These are phyloP conservation scores for Brasilioporus rufonigricans DNA, from an alignment of 768 basidiomycete species.

Conservation along the genomic window DNA sequence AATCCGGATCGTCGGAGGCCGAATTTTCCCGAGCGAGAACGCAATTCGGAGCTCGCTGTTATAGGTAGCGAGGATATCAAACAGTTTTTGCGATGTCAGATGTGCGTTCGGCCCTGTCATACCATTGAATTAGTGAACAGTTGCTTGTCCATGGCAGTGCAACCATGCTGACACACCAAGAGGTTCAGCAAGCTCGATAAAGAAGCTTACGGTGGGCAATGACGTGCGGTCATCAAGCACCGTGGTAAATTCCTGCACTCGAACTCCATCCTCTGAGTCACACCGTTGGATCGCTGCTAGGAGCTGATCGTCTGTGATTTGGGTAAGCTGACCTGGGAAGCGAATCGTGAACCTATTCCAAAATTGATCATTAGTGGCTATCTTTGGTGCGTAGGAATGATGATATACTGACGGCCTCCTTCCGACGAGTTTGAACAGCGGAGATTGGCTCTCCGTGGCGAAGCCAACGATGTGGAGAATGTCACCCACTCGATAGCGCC, in stretches of 20 bases:
- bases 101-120: slow-evolving; percentile 6
- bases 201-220: slow-evolving; percentile 10
- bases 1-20: slow-evolving; percentile 22
- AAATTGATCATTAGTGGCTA: not conserved
- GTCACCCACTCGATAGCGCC: slow-evolving; percentile 23
- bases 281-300: not conserved
- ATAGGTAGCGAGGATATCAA: slow-evolving; percentile 8
- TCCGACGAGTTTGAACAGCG: slow-evolving; percentile 14
- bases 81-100: not conserved
- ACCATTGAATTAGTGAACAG: not conserved
- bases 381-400: no score
- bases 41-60: not conserved
- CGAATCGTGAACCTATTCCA: slow-evolving; percentile 7
- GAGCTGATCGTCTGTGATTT: slow-evolving; percentile 13
- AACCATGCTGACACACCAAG: slow-evolving; percentile 7
- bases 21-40: not conserved
- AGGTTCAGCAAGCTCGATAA: slow-evolving; percentile 12
- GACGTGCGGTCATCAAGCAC: slow-evolving; percentile 13
- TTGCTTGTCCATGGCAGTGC: no score
- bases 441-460: not conserved
- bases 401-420: slow-evolving; percentile 16
- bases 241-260: slow-evolving; percentile 15
- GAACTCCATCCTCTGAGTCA: not conserved
- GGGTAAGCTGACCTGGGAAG: not conserved
- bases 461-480: slow-evolving; percentile 19